Base-by-base conservation (phyloP, 179 eudicot species). In the Pouteria campechiana region DNA sequence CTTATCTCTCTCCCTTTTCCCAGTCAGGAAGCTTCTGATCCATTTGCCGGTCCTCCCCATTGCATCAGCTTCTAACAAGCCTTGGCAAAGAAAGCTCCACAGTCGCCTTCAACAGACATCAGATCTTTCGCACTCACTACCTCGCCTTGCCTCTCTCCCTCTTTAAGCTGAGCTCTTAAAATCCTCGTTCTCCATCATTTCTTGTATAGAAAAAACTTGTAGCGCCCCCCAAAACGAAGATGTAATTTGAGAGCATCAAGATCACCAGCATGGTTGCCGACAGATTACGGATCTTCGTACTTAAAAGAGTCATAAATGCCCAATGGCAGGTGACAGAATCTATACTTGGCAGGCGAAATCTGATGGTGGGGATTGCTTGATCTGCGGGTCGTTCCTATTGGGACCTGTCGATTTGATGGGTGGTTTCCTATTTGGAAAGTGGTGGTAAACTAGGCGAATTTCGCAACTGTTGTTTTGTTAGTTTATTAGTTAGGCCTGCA, bases 31-130 rank as follows among this genome's bases (percentile, higher is more conserved):
- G 61, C 57, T 73, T 47, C 54, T 75, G 32, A 84, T 50, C 97
- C 97, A 88, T 50, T 68, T 82, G 25, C 93, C 62, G 5, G 93
- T 64, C 45, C 74, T 86, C 36, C 84, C 96, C 96, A 86, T 86
- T 37, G 58, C 46, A 47, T 31, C 8, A 16, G 33, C 18, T 23
- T 44, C 50, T 42, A 23, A 35, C 20, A 24, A n/a, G 15, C 13
- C 44, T 19, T 32, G 7, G 39, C 3, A 46, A 36, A 6, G 30
- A 30, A n/a, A 15, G 14, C 35, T 41, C 15, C 19, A 29, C 28
- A 31, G 21, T 36, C 49, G 39, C 15, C 10, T 36, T 39, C n/a
- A 47, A 25, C n/a, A n/a, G n/a, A n/a, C n/a, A n/a, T n/a, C n/a
- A n/a, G n/a, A 38, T 48, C 32, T 31, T 6, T 46, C 4, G 8